phyloP scores from a whole-genome alignment of 768 basidiomycete genomes.

The Ramaria rubella region DNA sequence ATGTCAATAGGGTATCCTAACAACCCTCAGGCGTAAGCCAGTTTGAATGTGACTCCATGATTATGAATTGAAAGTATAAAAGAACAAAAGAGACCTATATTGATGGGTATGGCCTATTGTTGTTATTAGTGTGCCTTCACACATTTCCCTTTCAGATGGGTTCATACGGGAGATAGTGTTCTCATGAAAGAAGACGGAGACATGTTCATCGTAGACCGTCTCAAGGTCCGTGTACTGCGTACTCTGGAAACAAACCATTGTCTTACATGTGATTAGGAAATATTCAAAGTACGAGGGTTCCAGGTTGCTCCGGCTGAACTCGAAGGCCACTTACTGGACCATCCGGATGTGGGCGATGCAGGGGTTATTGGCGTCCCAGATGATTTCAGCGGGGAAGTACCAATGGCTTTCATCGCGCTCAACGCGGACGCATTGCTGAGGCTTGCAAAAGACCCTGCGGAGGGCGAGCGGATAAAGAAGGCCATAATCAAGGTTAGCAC shows the following conservation, averaged over 20 bases:
- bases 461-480: conserved; percentile 34
- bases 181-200: conserved; percentile 2
- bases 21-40: conserved; percentile 53
- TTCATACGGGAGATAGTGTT: conserved; percentile 7
- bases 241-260: not conserved
- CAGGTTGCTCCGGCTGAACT: conserved; percentile 30
- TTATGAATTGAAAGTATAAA: not conserved
- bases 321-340: conserved; percentile 24
- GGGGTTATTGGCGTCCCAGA: conserved; percentile 18
- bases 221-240: not conserved
- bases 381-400: conserved; percentile 47
- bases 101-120: conserved; percentile 41
- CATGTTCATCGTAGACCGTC: not conserved
- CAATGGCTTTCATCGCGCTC: conserved; percentile 61
- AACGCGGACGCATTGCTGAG: conserved; percentile 33
- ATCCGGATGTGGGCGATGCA: conserved; percentile 24
- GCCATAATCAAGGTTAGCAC: conserved; percentile 48
- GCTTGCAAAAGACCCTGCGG: conserved; percentile 26
- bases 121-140: not conserved
- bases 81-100: conserved; percentile 66
- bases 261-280: conserved; percentile 35
- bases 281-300: conserved; percentile 49
- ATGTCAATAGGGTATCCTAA: conserved; percentile 53
- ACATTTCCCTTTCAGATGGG: not conserved
- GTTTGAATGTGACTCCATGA: not conserved